phyloP scores from a whole-genome alignment of 441 rosid genomes.

The Flueggea neowawraea region DNA sequence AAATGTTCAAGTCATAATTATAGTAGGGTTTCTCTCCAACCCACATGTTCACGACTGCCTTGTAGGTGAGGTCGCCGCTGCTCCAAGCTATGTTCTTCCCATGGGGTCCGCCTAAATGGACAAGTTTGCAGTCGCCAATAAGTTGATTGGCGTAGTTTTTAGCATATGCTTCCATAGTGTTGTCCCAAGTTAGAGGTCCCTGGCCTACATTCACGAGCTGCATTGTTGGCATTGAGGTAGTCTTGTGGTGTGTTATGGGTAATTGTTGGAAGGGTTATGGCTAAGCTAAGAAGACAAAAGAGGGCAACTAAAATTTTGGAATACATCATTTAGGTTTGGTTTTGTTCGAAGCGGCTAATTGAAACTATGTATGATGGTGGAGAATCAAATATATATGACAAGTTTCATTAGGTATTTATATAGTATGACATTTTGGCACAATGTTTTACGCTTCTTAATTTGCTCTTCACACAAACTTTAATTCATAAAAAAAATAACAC shows the following conservation, averaged over 20 bases:
- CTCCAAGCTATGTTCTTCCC: slow-evolving; percentile 55
- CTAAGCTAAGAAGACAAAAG: slow-evolving; percentile 6
- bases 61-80: too few species aligned
- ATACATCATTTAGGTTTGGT: slow-evolving; percentile 7
- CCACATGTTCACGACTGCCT: slow-evolving; percentile 43
- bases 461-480: too few species aligned
- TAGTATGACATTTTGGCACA: too few species aligned
- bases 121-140: slow-evolving; percentile 28
- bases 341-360: too few species aligned
- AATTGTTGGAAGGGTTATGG: slow-evolving; percentile 13
- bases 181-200: too few species aligned
- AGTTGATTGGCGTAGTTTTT: too few species aligned
- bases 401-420: too few species aligned
- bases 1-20: slow-evolving; percentile 27
- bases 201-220: slow-evolving; percentile 41
- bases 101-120: slow-evolving; percentile 40
- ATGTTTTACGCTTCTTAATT: too few species aligned
- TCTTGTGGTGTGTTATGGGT: slow-evolving; percentile 37
- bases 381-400: too few species aligned
- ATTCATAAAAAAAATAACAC: too few species aligned
- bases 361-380: too few species aligned
- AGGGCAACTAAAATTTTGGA: slow-evolving; percentile 8
- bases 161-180: too few species aligned
- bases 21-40: slow-evolving; percentile 37
- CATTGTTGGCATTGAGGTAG: slow-evolving; percentile 55